phyloP scores from a whole-genome alignment of 768 basidiomycete species.

The Leccinum fibrillosum region DNA sequence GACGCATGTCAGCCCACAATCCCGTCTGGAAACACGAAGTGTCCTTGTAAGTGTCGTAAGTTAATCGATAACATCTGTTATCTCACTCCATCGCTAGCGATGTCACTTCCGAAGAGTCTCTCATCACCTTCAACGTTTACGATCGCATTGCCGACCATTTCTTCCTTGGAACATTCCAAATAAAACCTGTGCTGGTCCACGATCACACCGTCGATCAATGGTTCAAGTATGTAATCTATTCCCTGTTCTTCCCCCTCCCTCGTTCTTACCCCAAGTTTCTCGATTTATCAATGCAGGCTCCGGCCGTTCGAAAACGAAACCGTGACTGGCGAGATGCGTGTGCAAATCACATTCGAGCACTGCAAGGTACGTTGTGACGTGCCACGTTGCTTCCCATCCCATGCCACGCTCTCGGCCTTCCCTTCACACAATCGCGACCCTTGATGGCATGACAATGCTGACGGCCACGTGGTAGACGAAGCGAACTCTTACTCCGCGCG shows the following conservation, averaged over 20 bases:
- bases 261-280: conserved; percentile 10
- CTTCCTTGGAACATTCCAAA: conserved; percentile 88
- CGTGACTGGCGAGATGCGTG: conserved; percentile 89
- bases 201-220: conserved; percentile 96
- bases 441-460: conserved; percentile 19
- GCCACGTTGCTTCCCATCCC: conserved; percentile 23
- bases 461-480: conserved; percentile 55
- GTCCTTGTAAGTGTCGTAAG: conserved; percentile 71
- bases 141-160: conserved; percentile 82
- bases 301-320: conserved; percentile 73
- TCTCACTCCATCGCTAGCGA: conserved; percentile 57
- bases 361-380: conserved; percentile 56
- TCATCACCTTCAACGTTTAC: conserved; percentile 87
- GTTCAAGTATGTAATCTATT: conserved; percentile 72
- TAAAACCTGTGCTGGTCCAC: conserved; percentile 88
- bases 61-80: conserved; percentile 12
- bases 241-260: conserved; percentile 14
- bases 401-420: conserved; percentile 21
- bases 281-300: conserved; percentile 45
- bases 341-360: conserved; percentile 93
- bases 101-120: conserved; percentile 83
- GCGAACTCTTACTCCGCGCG: conserved; percentile 84
- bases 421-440: conserved; percentile 23
- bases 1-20: conserved; percentile 71
- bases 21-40: conserved; percentile 99